Conservation (phyloP, 345 rosid genomes). For the Gossypium bickii region DNA sequence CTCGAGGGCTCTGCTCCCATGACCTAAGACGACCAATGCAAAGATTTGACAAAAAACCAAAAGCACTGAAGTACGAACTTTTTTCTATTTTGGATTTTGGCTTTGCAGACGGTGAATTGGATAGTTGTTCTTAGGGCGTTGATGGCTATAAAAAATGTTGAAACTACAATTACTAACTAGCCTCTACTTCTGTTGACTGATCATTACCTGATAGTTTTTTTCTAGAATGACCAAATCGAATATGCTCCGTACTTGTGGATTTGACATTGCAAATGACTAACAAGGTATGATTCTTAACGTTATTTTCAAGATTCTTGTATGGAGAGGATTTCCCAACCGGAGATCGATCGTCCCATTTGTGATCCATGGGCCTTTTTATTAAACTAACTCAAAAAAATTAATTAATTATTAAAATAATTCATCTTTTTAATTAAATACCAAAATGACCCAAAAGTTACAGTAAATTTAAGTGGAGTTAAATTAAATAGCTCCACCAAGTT, state of each 20-base stretch:
- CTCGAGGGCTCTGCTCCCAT: slow-evolving; percentile 88
- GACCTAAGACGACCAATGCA: slow-evolving; percentile 85
- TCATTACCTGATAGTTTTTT: not conserved
- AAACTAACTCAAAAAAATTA: too few relatives aligned
- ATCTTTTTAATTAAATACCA: too few relatives aligned
- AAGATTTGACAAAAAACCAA: slow-evolving; percentile 38
- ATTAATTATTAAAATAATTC: too few relatives aligned
- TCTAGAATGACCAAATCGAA: not conserved
- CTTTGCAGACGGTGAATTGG: slow-evolving; percentile 78
- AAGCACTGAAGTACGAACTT: not conserved
- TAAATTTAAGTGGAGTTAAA: too few relatives aligned
- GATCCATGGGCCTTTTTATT: slow-evolving; percentile 87
- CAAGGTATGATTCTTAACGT: not conserved
- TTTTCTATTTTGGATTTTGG: not conserved
- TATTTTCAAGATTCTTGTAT: slow-evolving; percentile 40
- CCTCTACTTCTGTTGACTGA: too few relatives aligned
- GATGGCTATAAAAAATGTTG: slow-evolving; percentile 88
- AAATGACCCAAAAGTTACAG: too few relatives aligned
- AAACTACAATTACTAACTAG: slow-evolving; percentile 26
- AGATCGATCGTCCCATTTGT: slow-evolving; percentile 85
- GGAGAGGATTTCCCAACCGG: slow-evolving; percentile 89
- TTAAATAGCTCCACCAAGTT: too few relatives aligned
- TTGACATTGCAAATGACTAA: not conserved
- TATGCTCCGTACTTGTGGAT: not conserved
- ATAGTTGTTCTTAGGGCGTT: slow-evolving; percentile 80